Evolutionary conservation across 208 protist species (phyloP), one percentile per base, ranked within the genome.

Genomic region (Leishmania martiniquensis): DNA sequence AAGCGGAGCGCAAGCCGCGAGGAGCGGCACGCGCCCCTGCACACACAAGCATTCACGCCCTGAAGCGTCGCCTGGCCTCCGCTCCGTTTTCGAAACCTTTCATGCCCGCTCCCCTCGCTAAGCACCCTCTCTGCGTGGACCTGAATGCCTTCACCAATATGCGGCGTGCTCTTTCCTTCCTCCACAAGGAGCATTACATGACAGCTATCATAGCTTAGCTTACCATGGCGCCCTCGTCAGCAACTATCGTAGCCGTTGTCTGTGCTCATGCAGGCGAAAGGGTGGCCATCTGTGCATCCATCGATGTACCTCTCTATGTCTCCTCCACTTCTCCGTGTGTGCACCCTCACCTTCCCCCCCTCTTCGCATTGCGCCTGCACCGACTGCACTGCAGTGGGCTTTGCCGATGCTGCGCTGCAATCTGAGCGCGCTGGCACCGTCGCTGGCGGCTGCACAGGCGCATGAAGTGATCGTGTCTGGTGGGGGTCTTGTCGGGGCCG

Each of bases 401-500:
- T 10, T 59, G 20, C 66, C 29, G 42, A 83, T 83, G 79, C 67
- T 83, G 54, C 72, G 79, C 0, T 34, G 80, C 0, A 80, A 52
- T 51, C 54, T 76, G 15, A 59, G 49, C 51, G 37, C 17, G 25
- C 60, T 3, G 15, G 54, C 49, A 45, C 49, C 68, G 13, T 32
- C 66, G 22, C 29, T 60, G 6, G 47, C 77, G 20, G 39, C 75
- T 42, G 32, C 17, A 54, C 63, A 69, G 0, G 62, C 69, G 57
- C 85, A 87, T 71, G 89, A 95, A 60, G 89, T 95, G 1, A 83
- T 95, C 67, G 80, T 97, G 32, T 95, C 90, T 7, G 93, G 93
- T n/a, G 91, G 91, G 17, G 93, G 93, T 9, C 78, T 97, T 52
- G 90, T 97, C 2, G 93, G 93, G 1, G 85, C 87, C 0, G 88